phyloP scores from a whole-genome alignment of 2,329 filamentous ascomycete species.

The Cadophora luteo-olivacea region DNA sequence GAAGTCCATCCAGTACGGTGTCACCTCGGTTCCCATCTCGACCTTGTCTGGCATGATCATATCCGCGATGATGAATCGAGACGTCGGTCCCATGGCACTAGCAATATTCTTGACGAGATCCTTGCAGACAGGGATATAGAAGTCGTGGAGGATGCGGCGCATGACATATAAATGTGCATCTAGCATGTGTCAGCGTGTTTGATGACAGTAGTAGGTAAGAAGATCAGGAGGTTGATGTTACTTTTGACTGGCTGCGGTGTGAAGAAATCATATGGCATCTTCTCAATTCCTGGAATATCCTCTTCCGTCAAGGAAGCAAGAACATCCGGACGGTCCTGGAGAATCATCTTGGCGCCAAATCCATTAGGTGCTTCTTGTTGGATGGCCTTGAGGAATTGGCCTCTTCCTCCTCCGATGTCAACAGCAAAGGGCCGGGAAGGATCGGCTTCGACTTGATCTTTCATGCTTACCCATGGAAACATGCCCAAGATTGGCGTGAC shows the following conservation, averaged over 20 bases:
- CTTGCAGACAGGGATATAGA: conserved; percentile 36
- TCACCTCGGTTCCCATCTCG: conserved; percentile 36
- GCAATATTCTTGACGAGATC: conserved; percentile 39
- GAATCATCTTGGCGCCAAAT: conserved; percentile 37
- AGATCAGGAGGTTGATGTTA: conserved; percentile 15
- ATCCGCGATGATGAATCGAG: conserved; percentile 39
- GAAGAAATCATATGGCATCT: conserved; percentile 43
- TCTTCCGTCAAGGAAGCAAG: conserved; percentile 34
- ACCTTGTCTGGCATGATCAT: conserved; percentile 39
- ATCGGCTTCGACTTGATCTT: conserved; percentile 16
- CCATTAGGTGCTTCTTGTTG: conserved; percentile 25
- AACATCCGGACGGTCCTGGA: conserved; percentile 41
- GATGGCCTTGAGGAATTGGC: conserved; percentile 30
- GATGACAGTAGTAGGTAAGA: neutral
- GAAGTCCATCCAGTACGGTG: conserved; percentile 43
- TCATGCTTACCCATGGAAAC: conserved; percentile 16
- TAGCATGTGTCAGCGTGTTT: conserved; percentile 19
- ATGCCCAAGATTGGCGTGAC: conserved; percentile 18
- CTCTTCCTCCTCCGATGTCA: conserved; percentile 35
- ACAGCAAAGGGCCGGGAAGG: conserved; percentile 27
- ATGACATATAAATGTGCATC: conserved; percentile 41
- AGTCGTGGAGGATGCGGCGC: conserved; percentile 41
- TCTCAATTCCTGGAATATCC: conserved; percentile 39
- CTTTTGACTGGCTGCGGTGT: conserved; percentile 41
- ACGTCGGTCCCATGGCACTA: conserved; percentile 39